Evolutionary conservation across 2,329 filamentous ascomycete species (phyloP).

Genomic region (Furcasterigmium sp.): DNA sequence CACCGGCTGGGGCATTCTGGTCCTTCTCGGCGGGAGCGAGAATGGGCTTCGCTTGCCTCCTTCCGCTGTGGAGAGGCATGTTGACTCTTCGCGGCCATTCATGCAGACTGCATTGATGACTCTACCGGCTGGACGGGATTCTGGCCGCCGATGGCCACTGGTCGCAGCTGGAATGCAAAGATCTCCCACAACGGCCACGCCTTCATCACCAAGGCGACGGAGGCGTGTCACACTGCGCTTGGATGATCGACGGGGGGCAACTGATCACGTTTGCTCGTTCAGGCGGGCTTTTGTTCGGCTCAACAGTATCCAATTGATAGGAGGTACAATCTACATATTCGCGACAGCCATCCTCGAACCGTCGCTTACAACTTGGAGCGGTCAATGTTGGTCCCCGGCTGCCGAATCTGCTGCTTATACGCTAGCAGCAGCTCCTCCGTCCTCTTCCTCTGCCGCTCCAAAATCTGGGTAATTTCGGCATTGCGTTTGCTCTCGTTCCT

Average conservation of each 20-base stretch:
- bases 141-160: not conserved
- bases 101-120: not conserved
- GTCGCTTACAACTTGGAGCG: constrained; percentile 39
- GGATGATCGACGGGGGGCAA: too few species aligned
- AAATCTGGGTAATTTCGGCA: constrained; percentile 52
- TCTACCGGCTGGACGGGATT: not conserved
- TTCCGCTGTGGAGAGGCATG: too few species aligned
- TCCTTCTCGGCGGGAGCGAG: too few species aligned
- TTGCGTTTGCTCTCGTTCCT: constrained; percentile 73
- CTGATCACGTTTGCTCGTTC: too few species aligned
- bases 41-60: too few species aligned
- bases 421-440: constrained; percentile 60
- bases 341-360: too few species aligned
- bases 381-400: constrained; percentile 49
- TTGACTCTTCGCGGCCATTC: not conserved
- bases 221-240: too few species aligned
- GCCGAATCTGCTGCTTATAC: constrained; percentile 39
- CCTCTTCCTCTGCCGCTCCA: constrained; percentile 59
- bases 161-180: not conserved
- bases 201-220: not conserved
- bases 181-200: not conserved
- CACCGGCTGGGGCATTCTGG: too few species aligned
- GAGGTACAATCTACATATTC: too few species aligned
- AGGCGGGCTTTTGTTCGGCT: too few species aligned
- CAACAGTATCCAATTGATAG: too few species aligned